Evolutionary conservation across 2,329 filamentous ascomycete species (phyloP), one percentile per base, ranked within the genome.

Genomic region (Cladophialophora yegresii): DNA sequence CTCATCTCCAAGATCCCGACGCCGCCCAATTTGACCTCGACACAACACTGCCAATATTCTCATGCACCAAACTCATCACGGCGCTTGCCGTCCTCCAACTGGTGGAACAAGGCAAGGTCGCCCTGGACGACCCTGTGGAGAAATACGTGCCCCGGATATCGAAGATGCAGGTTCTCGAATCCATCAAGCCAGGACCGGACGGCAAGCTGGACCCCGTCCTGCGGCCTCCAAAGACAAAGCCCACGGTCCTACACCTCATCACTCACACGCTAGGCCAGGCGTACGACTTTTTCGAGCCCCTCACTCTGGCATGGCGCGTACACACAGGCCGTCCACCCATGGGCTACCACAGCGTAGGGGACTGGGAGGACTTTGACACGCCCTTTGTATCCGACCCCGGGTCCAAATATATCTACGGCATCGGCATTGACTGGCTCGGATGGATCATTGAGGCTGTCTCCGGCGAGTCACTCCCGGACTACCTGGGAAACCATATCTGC

Each of bases 341-440:
- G 16, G 20, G 33, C 5, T 69, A 69, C 54, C 43, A 60, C n/a
- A 26, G n/a, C 30, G 23, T n/a, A 6, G 58, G 51, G 3, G 49
- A 12, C 16, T 59, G 47, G 49, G 61, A 61, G 43, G 60, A 62
- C 5, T 70, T 67, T 23, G 50, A 67, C 8, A 65, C 65, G 1
- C 69, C 69, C 2, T 43, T 67, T 1, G 6, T 64, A 7, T 51
- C 56, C 33, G 67, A 71, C 13, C 68, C 68, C 3, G 69, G 68
- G 5, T 55, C 63, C 7, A 64, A 63, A 23, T 69, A 69, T 53
- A 51, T 62, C 50, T 71, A 71, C 63, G 68, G 68, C 13, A 28
- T 78, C 60, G 78, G 77, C 67, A 77, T 82, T 58, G 81, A 83
- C 72, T 83, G 80, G 80, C 80, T 80, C 0, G 81, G 81, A 45